A percentile compares a stretch with the other conserved stretches of the same genome.
Evolutionary conservation across 1,284 basidiomycete genomes (phyloP).

Genomic region (Cutaneotrichosporon arboriforme): DNA sequence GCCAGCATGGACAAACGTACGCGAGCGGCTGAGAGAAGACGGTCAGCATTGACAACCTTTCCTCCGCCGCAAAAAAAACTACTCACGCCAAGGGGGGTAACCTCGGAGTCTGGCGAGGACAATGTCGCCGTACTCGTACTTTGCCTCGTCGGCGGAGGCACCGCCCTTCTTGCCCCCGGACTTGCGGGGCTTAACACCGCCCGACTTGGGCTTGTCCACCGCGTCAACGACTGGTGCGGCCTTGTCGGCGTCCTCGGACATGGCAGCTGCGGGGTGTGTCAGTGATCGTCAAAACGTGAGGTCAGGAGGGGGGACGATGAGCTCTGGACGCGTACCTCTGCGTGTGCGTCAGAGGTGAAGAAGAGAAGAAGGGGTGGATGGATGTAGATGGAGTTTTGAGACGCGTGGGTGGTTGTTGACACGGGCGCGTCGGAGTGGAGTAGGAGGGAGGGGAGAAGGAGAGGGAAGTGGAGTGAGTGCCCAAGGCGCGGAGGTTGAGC

Average conservation of each 20-base stretch:
- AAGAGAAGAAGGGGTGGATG: neutral
- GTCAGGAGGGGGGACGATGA: constrained; percentile 1
- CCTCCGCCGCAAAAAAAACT: neutral
- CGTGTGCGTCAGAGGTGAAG: neutral
- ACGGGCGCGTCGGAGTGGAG: constrained; percentile 2
- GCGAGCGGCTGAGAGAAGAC: constrained; percentile 16
- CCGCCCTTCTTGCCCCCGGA: constrained; percentile 15
- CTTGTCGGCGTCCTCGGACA: constrained; percentile 19
- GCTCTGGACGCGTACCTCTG: constrained; percentile 1
- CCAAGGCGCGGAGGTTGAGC: too few relatives aligned
- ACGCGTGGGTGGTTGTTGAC: constrained; percentile 2
- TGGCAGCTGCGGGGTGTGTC: constrained; percentile 1
- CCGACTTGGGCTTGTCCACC: constrained; percentile 33
- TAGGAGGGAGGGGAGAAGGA: neutral
- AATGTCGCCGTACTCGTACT: constrained; percentile 64
- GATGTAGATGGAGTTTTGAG: neutral
- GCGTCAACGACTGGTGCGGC: constrained; percentile 7
- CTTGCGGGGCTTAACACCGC: constrained; percentile 40
- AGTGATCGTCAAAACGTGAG: neutral
- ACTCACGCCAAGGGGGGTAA: constrained; percentile 73
- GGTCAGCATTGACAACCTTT: constrained; percentile 8
- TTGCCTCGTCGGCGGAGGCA: constrained; percentile 22
- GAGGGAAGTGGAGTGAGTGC: neutral
- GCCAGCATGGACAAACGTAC: constrained; percentile 8
- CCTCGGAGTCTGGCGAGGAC: constrained; percentile 91